Evolutionary conservation across 169 alveolate genomes (phyloP), one percentile per base, ranked within the genome.

Genomic region (Plasmodium chabaudi): DNA sequence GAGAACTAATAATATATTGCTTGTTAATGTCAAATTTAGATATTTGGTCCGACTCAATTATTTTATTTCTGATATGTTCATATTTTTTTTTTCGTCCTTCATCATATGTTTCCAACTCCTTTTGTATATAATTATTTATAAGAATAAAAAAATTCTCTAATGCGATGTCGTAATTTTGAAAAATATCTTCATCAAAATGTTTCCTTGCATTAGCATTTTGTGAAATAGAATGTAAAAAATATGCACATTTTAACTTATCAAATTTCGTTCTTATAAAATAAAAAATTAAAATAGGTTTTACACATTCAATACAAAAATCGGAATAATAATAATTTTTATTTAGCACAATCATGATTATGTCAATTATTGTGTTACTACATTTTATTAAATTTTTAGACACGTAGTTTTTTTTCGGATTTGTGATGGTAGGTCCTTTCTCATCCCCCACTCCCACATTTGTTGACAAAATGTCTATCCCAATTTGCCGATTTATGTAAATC

Each of bases 261-360:
- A 75, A 44, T 21, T 12, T 34, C 1, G 4, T 51, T 13, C 49
- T 44, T 46, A 75, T 19, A 55, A 61, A 56, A 39, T 75, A 75
- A 9, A 75, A 67, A 0, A 67, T 75, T 13, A 75, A 46, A 55
- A 75, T 15, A 2, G 88, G 88, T 27, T 60, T 60, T 6, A 75
- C 12, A 21, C 75, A 73, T 5, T 15, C 23, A 3, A 75, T 49
- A 39, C 88, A 75, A 27, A 75, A 75, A 63, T 75, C 88, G 5
- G 88, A 34, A 47, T 53, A 75, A 23, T 63, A 25, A 12, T 23
- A 68, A 17, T 47, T 7, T 1, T 63, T 53, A 9, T 75, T 74
- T 19, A 75, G 67, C 17, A 63, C 46, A 27, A 75, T 6, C 6
- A 56, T 75, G 15, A 75, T 13, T 34, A 75, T 61, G 9, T 63